Evolutionary conservation across 2,329 filamentous ascomycete genomes (phyloP).

Genomic region (Nannizziopsis arthrosporioides): DNA sequence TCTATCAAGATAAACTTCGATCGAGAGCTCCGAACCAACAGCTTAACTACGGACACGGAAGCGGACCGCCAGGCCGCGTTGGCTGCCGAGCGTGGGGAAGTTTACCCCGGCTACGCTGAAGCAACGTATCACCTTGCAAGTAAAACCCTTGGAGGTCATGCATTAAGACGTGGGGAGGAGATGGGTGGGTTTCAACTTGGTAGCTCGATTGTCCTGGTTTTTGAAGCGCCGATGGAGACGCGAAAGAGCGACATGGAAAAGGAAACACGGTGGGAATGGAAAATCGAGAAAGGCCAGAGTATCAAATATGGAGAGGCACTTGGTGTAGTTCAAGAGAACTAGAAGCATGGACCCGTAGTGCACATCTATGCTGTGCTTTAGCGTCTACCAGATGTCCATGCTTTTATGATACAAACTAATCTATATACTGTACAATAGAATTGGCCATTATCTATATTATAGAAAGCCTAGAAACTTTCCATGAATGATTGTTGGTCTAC

Average conservation of each 20-base stretch:
- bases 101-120: constrained; percentile 83
- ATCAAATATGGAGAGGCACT: constrained; percentile 82
- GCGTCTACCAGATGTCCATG: no score
- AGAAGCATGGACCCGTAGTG: not conserved
- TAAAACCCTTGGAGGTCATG: constrained; percentile 65
- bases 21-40: constrained; percentile 83
- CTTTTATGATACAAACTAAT: no score
- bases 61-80: constrained; percentile 76
- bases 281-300: constrained; percentile 72
- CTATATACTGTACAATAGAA: no score
- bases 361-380: no score
- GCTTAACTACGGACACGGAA: constrained; percentile 78
- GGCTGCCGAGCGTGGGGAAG: constrained; percentile 62
- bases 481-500: no score
- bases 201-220: constrained; percentile 88
- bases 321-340: constrained; percentile 49
- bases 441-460: no score
- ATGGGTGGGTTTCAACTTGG: constrained; percentile 98
- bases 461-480: no score
- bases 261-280: constrained; percentile 70
- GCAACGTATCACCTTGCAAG: constrained; percentile 76
- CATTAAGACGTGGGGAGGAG: constrained; percentile 77
- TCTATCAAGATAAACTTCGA: constrained; percentile 98
- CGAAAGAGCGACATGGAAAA: constrained; percentile 47
- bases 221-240: constrained; percentile 69